Base-by-base conservation (phyloP, 2,329 filamentous ascomycete species). In the Aureobasidium musti region DNA sequence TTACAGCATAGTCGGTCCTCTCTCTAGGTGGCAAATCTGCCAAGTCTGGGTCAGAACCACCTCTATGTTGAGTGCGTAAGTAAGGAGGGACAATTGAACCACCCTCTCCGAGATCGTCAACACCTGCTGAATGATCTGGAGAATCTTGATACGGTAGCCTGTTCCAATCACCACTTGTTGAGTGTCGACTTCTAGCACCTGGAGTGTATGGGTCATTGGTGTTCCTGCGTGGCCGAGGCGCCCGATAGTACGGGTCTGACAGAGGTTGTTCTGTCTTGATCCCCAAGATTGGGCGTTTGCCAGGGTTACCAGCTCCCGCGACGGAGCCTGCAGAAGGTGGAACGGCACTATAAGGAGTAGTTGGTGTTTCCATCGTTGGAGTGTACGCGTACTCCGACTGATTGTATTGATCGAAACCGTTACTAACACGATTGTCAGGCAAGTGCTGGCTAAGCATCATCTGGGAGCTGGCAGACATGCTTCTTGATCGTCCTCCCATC, bases 171-270 rank as follows among this genome's bases (percentile, higher is more conserved):
- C 79, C 79, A 69, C 79, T 83, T 64, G 77, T 73, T 13, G 68
- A 69, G 17, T 53, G 28, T 74, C 82, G 75, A 70, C 79, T 80
- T 69, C 76, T 80, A 57, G 77, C 74, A 37, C 78, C 77, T 13
- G 81, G 78, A 1, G 77, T 76, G 7, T 76, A 72, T 2, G 76
- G 67, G 49, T 86, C 86, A n/a, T 86, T 77, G 0, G 86, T 90
- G 30, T 88, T 85, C 57, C 87, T 85, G 50, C 89, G 85, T 65
- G 87, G 83, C 70, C 93, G 84, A 19, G 93, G 94, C 21, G 92
- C 91, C 56, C 94, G 89, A 75, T 97, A 98, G 74, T 95, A 98
- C 0, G 91, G 91, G 75, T 96, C 92, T 1, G 86, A 71, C 11
- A 72, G 72, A 8, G 79, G 63, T 33, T 69, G 67, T 35, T 68